Base-by-base conservation (phyloP, 495 filamentous ascomycete genomes). In the Aspergillus ostianus region DNA sequence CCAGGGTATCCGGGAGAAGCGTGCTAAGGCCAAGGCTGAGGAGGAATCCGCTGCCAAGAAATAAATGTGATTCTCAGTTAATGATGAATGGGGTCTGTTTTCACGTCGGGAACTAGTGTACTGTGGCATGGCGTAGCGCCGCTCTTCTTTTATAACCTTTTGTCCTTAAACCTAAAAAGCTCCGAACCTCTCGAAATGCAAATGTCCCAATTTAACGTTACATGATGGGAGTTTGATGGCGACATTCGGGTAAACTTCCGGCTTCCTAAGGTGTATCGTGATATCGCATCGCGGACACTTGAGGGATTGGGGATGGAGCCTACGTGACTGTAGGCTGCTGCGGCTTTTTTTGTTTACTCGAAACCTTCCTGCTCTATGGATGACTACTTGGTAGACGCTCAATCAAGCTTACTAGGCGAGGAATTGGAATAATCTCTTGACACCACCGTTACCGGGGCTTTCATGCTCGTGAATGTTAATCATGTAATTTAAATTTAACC, bases 21-120 rank as follows among this genome's bases (percentile, higher is more conserved):
- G 94, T 70, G 88, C 84, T 57, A 89, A 88, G 86, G 89, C 87
- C 60, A 97, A 96, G 90, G 91, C 89, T 68, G 90, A 92, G 56
- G 95, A 95, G 80, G 90, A 87, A 60, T 83, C 84, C 74, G 86
- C 87, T 69, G 86, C 87, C 85, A 97, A 89, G 85, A 88, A 98
- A 89, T 97, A 95, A 84, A 80, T 78, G 76, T 77, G 73, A 74
- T 71, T 71, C 64, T 66, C 69, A 69, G 69, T 65, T 76, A 74
- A 77, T 78, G 75, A 78, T 76, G 74, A 41, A 77, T 77, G 69
- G 70, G 71, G 73, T 77, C 68, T 68, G 71, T 76, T 74, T 76
- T 73, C 68, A 67, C 65, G 69, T 72, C 68, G 68, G 68, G 73
- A 64, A 69, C 69, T 68, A 75, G 69, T 77, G 66, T 70, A 73